phyloP scores from a whole-genome alignment of 2,329 filamentous ascomycete species.

The Pyrenochaeta sp. region DNA sequence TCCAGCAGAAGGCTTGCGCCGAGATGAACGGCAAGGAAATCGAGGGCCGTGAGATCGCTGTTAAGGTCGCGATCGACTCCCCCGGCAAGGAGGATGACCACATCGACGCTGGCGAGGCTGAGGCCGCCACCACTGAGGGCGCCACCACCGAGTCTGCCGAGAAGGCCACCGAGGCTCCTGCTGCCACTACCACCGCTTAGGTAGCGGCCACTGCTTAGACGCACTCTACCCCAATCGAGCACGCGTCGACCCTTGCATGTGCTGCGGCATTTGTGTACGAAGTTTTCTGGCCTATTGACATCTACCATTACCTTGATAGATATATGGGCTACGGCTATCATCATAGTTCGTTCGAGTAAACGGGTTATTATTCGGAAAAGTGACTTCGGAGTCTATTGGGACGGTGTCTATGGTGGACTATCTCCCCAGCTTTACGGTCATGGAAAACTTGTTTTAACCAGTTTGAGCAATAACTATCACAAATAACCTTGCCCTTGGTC shows the following conservation, averaged over 20 bases:
- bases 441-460: conserved; percentile 35
- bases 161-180: conserved; percentile 33
- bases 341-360: conserved; percentile 41
- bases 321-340: conserved; percentile 38
- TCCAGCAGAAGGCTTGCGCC: conserved; percentile 93
- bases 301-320: conserved; percentile 43
- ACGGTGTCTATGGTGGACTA: conserved; percentile 41
- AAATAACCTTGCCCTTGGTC: conserved; percentile 6
- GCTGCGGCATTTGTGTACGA: conserved; percentile 34
- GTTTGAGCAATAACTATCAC: conserved; percentile 24
- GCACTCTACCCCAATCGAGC: conserved; percentile 14
- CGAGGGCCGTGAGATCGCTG: conserved; percentile 97
- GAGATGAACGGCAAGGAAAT: conserved; percentile 99
- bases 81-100: conserved; percentile 96
- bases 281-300: conserved; percentile 32
- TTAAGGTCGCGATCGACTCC: conserved; percentile 99
- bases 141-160: conserved; percentile 29
- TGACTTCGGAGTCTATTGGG: conserved; percentile 42
- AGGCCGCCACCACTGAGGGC: conserved; percentile 44
- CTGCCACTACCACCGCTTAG: conserved; percentile 44
- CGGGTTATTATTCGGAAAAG: conserved; percentile 39
- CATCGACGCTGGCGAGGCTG: conserved; percentile 56
- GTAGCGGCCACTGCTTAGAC: conserved; percentile 33
- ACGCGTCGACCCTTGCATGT: conserved; percentile 33
- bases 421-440: conserved; percentile 29